A percentile compares a stretch with the other conserved stretches of the same genome.
Conservation (phyloP, 2,329 filamentous ascomycete genomes). For the Stachybotrys chartarum region DNA sequence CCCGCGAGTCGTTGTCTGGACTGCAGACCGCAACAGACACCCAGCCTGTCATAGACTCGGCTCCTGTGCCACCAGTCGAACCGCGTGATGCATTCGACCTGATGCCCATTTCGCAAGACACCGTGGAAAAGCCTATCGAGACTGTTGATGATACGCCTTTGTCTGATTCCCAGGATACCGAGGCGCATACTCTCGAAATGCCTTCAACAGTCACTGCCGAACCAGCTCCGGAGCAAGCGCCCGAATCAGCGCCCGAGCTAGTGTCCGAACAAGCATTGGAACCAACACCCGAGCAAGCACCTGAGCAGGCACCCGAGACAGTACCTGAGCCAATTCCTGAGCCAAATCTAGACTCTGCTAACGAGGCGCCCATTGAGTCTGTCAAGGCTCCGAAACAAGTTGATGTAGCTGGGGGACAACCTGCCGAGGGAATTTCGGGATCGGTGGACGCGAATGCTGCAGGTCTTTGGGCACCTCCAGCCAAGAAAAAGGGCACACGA, state of each 20-base stretch:
- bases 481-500: constrained; percentile 26
- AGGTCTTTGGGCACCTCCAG: constrained; percentile 9
- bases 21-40: neutral
- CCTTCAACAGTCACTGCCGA: neutral
- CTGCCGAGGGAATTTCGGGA: neutral
- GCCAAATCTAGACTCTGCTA: neutral
- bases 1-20: neutral
- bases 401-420: neutral
- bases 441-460: neutral
- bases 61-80: neutral
- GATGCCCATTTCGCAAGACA: neutral
- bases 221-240: neutral
- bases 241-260: too few species aligned
- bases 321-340: neutral
- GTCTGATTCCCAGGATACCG: neutral
- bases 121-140: neutral
- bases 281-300: too few species aligned
- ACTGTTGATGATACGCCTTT: neutral
- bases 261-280: too few species aligned
- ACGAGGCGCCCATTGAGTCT: neutral
- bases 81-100: neutral
- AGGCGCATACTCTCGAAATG: neutral
- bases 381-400: neutral
- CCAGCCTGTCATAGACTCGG: neutral
- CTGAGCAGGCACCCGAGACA: too few species aligned